Evolutionary conservation across 768 basidiomycete species (phyloP).

Genomic region (Tricholoma flavovirens): DNA sequence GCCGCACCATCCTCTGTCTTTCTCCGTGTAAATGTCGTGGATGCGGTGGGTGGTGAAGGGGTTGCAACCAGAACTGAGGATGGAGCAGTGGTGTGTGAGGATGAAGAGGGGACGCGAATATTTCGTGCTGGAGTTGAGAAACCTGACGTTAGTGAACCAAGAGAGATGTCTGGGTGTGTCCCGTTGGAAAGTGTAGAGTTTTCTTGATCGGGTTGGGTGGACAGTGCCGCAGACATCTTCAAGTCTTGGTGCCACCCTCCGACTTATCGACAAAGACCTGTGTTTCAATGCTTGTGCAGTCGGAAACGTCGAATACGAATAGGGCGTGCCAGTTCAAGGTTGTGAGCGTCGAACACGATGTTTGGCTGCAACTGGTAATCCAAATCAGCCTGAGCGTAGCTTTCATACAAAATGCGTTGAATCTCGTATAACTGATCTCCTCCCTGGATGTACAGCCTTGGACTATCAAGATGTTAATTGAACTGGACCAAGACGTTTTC

Average conservation of each 20-base stretch:
- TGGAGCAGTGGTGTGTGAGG: constrained; percentile 45
- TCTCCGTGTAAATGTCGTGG: constrained; percentile 26
- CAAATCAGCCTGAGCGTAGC: too few species aligned
- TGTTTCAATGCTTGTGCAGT: not conserved
- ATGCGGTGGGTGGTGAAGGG: constrained; percentile 38
- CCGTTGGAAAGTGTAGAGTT: constrained; percentile 37
- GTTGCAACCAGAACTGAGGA: constrained; percentile 48
- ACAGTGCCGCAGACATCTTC: constrained; percentile 41
- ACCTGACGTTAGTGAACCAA: constrained; percentile 49
- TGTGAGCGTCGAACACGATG: not conserved
- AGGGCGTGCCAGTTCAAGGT: not conserved
- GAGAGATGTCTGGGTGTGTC: constrained; percentile 54
- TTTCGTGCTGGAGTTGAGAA: constrained; percentile 47
- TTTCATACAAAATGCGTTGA: too few species aligned
- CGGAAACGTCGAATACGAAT: not conserved
- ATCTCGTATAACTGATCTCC: too few species aligned
- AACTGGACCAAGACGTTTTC: not conserved
- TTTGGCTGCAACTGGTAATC: not conserved
- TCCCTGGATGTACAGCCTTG: too few species aligned
- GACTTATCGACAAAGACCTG: too few species aligned
- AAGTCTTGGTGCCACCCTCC: not conserved
- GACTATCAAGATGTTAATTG: too few species aligned
- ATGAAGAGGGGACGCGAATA: constrained; percentile 42
- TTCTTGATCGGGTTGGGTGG: constrained; percentile 25
- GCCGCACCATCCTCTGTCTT: constrained; percentile 37